Conservation (phyloP, 371 early-diverging fungal genomes). For the Rhizopus sp. region DNA sequence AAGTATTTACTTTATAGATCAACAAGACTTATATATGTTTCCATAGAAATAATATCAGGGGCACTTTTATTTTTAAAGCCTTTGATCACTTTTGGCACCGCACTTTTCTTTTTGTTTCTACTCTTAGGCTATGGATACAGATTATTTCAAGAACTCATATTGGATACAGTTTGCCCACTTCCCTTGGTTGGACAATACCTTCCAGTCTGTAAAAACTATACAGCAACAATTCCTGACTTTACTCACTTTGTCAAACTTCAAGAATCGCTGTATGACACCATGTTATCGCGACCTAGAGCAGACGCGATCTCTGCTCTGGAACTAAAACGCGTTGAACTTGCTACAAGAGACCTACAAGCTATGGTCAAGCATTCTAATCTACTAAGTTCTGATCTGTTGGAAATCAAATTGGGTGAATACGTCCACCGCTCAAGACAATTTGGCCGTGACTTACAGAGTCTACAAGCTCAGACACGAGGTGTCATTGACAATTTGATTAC, state of each 20-base stretch:
- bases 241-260: slow-evolving; percentile 45
- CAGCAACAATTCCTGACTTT: slow-evolving; percentile 42
- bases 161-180: slow-evolving; percentile 27
- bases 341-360: slow-evolving; percentile 47
- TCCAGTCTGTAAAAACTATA: slow-evolving; percentile 25
- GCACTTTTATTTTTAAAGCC: slow-evolving; percentile 25
- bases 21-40: not conserved
- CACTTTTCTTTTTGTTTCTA: slow-evolving; percentile 9
- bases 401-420: slow-evolving; percentile 41
- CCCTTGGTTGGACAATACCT: slow-evolving; percentile 19
- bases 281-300: slow-evolving; percentile 31
- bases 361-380: slow-evolving; percentile 48
- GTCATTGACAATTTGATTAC: slow-evolving; percentile 49
- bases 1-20: not conserved
- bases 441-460: slow-evolving; percentile 37
- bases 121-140: slow-evolving; percentile 14
- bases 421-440: slow-evolving; percentile 34
- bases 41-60: slow-evolving; percentile 15
- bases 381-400: slow-evolving; percentile 30
- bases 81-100: slow-evolving; percentile 13
- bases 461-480: slow-evolving; percentile 25
- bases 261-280: slow-evolving; percentile 42
- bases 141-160: slow-evolving; percentile 7
- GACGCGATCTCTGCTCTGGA: slow-evolving; percentile 42
- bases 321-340: slow-evolving; percentile 47